Conservation (phyloP, 352 stramenopile genomes). For the Saprolegnia parasitica region DNA sequence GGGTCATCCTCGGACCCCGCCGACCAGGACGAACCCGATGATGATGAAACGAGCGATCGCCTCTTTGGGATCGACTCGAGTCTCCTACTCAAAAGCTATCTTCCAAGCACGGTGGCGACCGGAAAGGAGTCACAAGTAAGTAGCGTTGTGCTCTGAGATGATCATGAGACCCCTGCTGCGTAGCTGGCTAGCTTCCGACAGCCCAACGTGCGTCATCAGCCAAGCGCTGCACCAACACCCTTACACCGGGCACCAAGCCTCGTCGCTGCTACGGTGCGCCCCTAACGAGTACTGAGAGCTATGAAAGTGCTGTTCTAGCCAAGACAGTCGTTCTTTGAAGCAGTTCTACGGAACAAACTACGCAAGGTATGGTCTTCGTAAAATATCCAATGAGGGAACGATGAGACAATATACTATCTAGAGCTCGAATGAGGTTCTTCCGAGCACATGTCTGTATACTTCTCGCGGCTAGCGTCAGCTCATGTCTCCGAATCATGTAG, state of each 20-base stretch:
- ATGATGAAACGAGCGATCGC: conserved; percentile 7
- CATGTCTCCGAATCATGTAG: not conserved
- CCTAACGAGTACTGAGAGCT: too few relatives aligned
- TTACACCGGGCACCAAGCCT: not conserved
- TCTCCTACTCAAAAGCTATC: conserved; percentile 20
- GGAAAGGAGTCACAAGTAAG: not conserved
- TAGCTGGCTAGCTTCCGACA: not conserved
- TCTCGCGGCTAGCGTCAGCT: not conserved
- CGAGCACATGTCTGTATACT: not conserved
- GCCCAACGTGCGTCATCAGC: not conserved
- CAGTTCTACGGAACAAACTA: not conserved
- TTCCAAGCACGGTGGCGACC: not conserved
- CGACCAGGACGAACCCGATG: not conserved
- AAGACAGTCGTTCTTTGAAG: not conserved
- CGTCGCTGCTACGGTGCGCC: not conserved
- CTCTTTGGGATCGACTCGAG: conserved; percentile 26
- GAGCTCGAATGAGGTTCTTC: not conserved
- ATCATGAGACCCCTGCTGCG: not conserved
- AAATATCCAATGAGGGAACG: not conserved
- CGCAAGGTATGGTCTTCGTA: not conserved
- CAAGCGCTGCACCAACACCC: not conserved
- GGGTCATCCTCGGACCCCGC: not conserved
- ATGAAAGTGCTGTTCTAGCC: not conserved
- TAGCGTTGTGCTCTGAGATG: not conserved
- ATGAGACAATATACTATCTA: too few relatives aligned